Conservation (phyloP, 176 grass and related monocot species). For the Tillandsia leiboldiana region DNA sequence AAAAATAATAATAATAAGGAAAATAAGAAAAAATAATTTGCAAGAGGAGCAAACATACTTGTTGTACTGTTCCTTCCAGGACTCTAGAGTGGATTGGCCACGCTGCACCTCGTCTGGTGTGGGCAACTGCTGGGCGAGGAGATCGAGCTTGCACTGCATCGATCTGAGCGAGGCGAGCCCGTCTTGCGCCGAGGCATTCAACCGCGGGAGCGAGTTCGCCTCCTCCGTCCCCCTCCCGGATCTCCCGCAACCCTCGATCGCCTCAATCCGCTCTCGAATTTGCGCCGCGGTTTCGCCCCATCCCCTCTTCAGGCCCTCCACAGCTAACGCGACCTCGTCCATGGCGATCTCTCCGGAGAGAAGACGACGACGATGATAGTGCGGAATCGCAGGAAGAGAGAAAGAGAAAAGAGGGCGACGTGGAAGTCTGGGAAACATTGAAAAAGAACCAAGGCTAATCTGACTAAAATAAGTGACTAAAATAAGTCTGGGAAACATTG, state of each 20-base stretch:
- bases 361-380: too few relatives aligned
- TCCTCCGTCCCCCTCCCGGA: constrained; percentile 63
- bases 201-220: constrained; percentile 46
- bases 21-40: too few relatives aligned
- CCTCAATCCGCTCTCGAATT: constrained; percentile 36
- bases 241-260: constrained; percentile 48
- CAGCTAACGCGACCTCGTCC: constrained; percentile 67
- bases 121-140: constrained; percentile 64
- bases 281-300: constrained; percentile 46
- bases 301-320: constrained; percentile 59
- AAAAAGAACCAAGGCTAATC: too few relatives aligned
- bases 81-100: constrained; percentile 38
- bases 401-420: too few relatives aligned
- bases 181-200: constrained; percentile 71
- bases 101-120: constrained; percentile 65
- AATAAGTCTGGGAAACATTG: too few relatives aligned
- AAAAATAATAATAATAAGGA: not conserved
- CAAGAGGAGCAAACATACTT: constrained; percentile 20
- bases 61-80: constrained; percentile 71
- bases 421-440: too few relatives aligned
- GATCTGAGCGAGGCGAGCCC: constrained; percentile 54
- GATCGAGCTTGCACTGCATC: constrained; percentile 62
- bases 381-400: too few relatives aligned
- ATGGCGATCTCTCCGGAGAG: constrained; percentile 23
- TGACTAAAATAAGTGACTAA: too few relatives aligned